These are phyloP conservation scores for Aspergillus mulundensis DNA, from an alignment of 495 filamentous ascomycete species.

Conservation along the genomic window DNA sequence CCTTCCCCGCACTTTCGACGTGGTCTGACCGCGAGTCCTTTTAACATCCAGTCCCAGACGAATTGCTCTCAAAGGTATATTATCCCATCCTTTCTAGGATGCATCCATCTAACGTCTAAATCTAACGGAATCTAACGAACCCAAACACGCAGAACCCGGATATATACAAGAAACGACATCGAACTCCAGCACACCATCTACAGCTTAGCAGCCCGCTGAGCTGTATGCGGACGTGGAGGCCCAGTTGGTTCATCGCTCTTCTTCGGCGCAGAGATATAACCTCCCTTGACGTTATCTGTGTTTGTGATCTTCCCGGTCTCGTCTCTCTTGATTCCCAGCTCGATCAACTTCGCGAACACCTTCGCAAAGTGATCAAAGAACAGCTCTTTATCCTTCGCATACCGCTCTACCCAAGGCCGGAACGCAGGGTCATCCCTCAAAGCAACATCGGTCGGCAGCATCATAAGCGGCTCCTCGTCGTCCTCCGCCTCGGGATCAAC, in stretches of 20 bases:
- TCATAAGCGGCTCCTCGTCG: slow-evolving; percentile 52
- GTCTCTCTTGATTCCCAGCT: slow-evolving; percentile 56
- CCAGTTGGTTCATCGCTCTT: slow-evolving; percentile 48
- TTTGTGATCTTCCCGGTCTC: slow-evolving; percentile 46
- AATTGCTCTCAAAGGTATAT: not conserved
- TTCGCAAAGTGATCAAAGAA: slow-evolving; percentile 60
- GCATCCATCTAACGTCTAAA: slow-evolving; percentile 4
- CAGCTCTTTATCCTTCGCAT: slow-evolving; percentile 56
- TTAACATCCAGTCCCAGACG: not conserved
- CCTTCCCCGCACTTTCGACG: slow-evolving; percentile 7
- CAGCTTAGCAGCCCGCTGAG: slow-evolving; percentile 23
- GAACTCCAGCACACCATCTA: slow-evolving; percentile 13
- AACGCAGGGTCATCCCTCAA: slow-evolving; percentile 36
- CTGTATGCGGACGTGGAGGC: slow-evolving; percentile 18
- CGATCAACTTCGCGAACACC: slow-evolving; percentile 59
- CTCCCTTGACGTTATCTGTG: slow-evolving; percentile 49
- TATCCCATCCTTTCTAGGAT: not conserved
- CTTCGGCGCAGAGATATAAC: slow-evolving; percentile 56
- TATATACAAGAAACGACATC: not conserved
- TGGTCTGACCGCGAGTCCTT: slow-evolving; percentile 3
- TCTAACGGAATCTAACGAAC: not conserved
- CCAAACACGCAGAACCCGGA: not conserved
- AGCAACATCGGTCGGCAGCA: slow-evolving; percentile 46
- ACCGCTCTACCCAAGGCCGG: slow-evolving; percentile 52
- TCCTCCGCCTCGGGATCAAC: slow-evolving; percentile 45